A percentile compares a stretch with the other conserved stretches of the same genome.
These are phyloP conservation scores for Vanilla planifolia DNA, from an alignment of 106 monocot genomes.

Conservation along the genomic window DNA sequence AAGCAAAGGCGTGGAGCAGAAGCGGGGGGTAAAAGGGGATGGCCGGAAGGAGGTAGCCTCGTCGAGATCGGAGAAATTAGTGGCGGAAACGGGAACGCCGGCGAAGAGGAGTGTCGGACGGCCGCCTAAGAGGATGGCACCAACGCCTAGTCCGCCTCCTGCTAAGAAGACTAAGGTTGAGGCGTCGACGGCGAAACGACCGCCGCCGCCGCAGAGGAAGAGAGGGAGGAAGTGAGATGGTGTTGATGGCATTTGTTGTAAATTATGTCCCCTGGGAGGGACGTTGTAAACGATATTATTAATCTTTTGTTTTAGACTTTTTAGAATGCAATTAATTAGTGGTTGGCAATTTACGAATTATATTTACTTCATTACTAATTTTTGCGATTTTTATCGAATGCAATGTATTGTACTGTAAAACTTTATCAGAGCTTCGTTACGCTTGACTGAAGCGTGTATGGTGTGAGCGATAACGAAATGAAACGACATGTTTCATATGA, in stretches of 20 bases:
- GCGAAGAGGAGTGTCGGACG: constrained; percentile 5
- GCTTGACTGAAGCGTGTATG: no score
- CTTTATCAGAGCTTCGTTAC: no score
- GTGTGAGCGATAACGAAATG: no score
- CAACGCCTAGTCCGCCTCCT: neutral
- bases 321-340: constrained; percentile 3
- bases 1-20: neutral
- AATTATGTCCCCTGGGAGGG: constrained; percentile 1
- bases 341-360: no score
- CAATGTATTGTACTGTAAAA: no score
- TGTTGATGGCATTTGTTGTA: neutral
- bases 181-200: neutral
- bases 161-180: constrained; percentile 2
- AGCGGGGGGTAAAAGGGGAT: neutral
- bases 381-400: no score
- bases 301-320: neutral
- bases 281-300: neutral
- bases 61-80: no score
- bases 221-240: neutral
- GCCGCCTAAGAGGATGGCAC: constrained; percentile 1
- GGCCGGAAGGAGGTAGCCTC: constrained; percentile 7
- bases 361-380: no score
- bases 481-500: no score
- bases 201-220: constrained; percentile 5
- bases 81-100: neutral